Conservation (phyloP, 352 stramenopile genomes). For the Phytophthora boehmeriae region DNA sequence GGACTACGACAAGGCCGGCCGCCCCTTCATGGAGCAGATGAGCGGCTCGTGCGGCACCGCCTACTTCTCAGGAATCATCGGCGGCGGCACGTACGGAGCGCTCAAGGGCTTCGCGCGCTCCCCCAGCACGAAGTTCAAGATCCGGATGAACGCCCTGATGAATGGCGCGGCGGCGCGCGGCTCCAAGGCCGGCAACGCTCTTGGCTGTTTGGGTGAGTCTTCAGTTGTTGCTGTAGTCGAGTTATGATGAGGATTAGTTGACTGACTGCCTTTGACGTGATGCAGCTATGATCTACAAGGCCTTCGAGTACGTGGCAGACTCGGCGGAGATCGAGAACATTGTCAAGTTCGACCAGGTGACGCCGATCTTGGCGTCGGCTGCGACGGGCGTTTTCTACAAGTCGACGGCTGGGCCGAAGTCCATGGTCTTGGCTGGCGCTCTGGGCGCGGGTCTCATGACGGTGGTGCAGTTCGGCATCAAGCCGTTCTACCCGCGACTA, state of each 20-base stretch:
- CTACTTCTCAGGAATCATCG: conserved; percentile 87
- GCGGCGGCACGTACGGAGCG: conserved; percentile 73
- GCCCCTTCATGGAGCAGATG: conserved; percentile 87
- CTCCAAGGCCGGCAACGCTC: conserved; percentile 85
- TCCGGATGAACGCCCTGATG: conserved; percentile 89
- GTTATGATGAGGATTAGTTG: conserved; percentile 1
- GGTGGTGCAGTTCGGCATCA: conserved; percentile 85
- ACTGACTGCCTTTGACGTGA: conserved; percentile 10
- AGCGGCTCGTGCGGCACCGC: conserved; percentile 76
- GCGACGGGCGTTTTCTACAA: conserved; percentile 89
- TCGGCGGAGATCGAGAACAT: conserved; percentile 83
- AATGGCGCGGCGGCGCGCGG: conserved; percentile 81
- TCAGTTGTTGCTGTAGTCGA: not conserved
- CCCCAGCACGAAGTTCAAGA: conserved; percentile 88
- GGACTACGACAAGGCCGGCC: conserved; percentile 84
- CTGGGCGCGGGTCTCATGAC: conserved; percentile 84
- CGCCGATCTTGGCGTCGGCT: conserved; percentile 80
- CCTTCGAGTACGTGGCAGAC: conserved; percentile 82
- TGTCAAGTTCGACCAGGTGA: conserved; percentile 85
- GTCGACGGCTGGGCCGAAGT: conserved; percentile 82
- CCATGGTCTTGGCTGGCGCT: conserved; percentile 83
- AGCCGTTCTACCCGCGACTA: conserved; percentile 82
- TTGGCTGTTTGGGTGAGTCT: conserved; percentile 75
- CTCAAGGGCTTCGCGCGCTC: conserved; percentile 70
- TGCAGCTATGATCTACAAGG: conserved; percentile 88